These are phyloP conservation scores for Zasmidium cellare DNA, from an alignment of 2,329 filamentous ascomycete species.

Conservation along the genomic window DNA sequence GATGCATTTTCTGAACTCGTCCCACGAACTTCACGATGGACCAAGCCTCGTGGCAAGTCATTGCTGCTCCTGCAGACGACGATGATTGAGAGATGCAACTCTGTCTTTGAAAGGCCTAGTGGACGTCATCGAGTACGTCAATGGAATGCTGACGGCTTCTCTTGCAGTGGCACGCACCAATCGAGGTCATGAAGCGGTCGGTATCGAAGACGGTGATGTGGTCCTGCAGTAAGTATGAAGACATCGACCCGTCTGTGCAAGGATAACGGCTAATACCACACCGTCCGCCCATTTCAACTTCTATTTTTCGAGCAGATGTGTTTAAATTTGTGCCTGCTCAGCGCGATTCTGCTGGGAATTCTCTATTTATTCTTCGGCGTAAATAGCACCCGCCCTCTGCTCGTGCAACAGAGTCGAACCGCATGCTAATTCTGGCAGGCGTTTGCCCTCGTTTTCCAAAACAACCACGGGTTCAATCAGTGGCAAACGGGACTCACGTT, in stretches of 20 bases:
- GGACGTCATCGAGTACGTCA: background rate
- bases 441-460: constrained; percentile 75
- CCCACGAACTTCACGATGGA: background rate
- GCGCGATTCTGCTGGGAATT: constrained; percentile 81
- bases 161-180: constrained; percentile 69
- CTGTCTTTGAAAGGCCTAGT: background rate
- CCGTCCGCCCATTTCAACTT: constrained; percentile 69
- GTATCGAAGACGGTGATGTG: constrained; percentile 55
- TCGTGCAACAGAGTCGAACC: background rate
- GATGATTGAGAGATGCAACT: background rate
- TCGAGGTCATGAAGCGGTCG: constrained; percentile 71
- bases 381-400: constrained; percentile 4
- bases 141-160: background rate
- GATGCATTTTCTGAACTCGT: background rate
- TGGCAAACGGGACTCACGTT: constrained; percentile 76
- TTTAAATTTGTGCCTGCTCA: constrained; percentile 76
- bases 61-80: background rate
- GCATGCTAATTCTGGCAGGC: constrained; percentile 45
- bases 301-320: constrained; percentile 77
- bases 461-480: constrained; percentile 68
- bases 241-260: too few species aligned
- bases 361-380: constrained; percentile 80
- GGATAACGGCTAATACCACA: too few species aligned
- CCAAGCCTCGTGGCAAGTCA: too few species aligned
- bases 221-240: constrained; percentile 42